Conservation (phyloP, 805 yeast genomes). For the Candida qinlingensis region DNA sequence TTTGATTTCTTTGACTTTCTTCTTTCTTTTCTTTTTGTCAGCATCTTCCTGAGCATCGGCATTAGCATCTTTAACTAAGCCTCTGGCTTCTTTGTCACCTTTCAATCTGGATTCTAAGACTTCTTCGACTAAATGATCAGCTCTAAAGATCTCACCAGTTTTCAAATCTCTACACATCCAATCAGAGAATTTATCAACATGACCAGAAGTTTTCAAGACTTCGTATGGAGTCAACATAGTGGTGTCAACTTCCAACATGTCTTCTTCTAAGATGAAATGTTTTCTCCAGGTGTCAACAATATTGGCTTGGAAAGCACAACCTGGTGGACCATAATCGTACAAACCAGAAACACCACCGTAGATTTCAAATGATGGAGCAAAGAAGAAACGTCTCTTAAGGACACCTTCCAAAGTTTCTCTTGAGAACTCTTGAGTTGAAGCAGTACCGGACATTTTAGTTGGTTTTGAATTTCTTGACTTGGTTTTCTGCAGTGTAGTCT, state of each 20-base stretch:
- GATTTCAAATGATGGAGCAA: slow-evolving; percentile 94
- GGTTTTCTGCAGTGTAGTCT: not conserved
- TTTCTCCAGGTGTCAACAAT: slow-evolving; percentile 94
- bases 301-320: slow-evolving; percentile 97
- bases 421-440: slow-evolving; percentile 44
- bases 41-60: slow-evolving; percentile 63
- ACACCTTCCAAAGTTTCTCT: slow-evolving; percentile 90
- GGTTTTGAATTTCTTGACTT: slow-evolving; percentile 3
- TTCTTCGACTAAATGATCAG: slow-evolving; percentile 97
- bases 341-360: slow-evolving; percentile 98
- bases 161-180: slow-evolving; percentile 97
- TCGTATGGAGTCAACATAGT: slow-evolving; percentile 98
- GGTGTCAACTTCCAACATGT: slow-evolving; percentile 97
- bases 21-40: slow-evolving; percentile 89
- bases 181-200: slow-evolving; percentile 97
- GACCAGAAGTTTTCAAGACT: slow-evolving; percentile 97
- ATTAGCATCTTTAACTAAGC: slow-evolving; percentile 48
- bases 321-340: slow-evolving; percentile 99
- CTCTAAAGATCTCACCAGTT: slow-evolving; percentile 97
- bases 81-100: slow-evolving; percentile 97
- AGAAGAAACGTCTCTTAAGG: slow-evolving; percentile 92
- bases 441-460: slow-evolving; percentile 20
- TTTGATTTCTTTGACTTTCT: slow-evolving; percentile 93
- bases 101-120: slow-evolving; percentile 93
- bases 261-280: slow-evolving; percentile 95